Evolutionary conservation across 768 basidiomycete species (phyloP).

Genomic region (Termitomyces sp.): DNA sequence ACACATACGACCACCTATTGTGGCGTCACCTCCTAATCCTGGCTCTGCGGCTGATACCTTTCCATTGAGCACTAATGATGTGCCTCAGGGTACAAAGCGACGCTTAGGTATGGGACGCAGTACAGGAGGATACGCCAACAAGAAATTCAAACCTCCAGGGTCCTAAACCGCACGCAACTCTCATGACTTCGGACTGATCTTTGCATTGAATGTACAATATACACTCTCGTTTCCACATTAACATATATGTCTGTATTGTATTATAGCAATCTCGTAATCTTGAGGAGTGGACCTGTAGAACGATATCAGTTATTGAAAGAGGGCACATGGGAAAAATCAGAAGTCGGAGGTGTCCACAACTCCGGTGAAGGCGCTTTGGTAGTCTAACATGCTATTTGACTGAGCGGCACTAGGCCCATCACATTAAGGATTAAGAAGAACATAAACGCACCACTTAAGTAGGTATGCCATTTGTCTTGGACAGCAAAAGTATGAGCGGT

Average conservation of each 20-base stretch:
- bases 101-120: slow-evolving; percentile 63
- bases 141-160: slow-evolving; percentile 66
- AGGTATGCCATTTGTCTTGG: neutral
- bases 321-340: slow-evolving; percentile 21
- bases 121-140: slow-evolving; percentile 55
- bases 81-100: slow-evolving; percentile 43
- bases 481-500: too few species aligned
- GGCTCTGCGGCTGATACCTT: neutral
- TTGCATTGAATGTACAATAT: slow-evolving; percentile 5
- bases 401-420: slow-evolving; percentile 39
- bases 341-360: slow-evolving; percentile 41
- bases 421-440: slow-evolving; percentile 12
- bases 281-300: slow-evolving; percentile 5
- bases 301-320: neutral
- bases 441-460: slow-evolving; percentile 18
- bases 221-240: neutral
- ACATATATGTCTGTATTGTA: slow-evolving; percentile 5
- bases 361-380: slow-evolving; percentile 38
- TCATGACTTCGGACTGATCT: neutral
- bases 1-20: slow-evolving; percentile 3
- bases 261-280: neutral
- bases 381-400: slow-evolving; percentile 55
- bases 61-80: neutral
- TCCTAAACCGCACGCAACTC: slow-evolving; percentile 17
- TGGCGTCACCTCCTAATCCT: slow-evolving; percentile 14